A percentile compares a stretch with the other conserved stretches of the same genome.
Conservation (phyloP, 257 asterid species). For the Nicotiana sylvestris region DNA sequence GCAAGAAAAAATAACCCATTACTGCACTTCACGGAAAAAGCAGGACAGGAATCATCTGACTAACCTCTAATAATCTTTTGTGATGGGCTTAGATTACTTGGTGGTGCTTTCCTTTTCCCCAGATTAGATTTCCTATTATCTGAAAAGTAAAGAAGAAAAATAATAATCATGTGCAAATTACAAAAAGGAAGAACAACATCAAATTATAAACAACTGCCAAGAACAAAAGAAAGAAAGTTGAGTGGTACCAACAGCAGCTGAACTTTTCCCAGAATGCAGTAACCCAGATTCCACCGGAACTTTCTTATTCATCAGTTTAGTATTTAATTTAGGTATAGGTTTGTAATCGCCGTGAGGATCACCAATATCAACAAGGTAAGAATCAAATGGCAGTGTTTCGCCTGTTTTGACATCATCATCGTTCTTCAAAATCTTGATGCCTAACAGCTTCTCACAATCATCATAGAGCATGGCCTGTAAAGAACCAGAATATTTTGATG, state of each 20-base stretch:
- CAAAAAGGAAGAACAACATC: neutral
- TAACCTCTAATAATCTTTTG: constrained; percentile 74
- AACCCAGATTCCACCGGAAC: constrained; percentile 26
- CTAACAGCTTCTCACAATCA: constrained; percentile 65
- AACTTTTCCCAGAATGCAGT: constrained; percentile 27
- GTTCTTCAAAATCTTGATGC: constrained; percentile 63
- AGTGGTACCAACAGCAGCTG: constrained; percentile 31
- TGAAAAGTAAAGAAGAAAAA: constrained; percentile 18
- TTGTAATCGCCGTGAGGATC: constrained; percentile 50
- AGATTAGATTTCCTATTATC: constrained; percentile 46
- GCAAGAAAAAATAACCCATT: neutral
- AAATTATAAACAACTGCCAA: neutral
- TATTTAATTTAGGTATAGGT: constrained; percentile 23
- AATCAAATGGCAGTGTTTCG: constrained; percentile 54
- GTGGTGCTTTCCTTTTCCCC: constrained; percentile 33
- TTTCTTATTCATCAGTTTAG: constrained; percentile 29
- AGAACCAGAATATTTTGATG: neutral
- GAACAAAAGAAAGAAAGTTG: constrained; percentile 14
- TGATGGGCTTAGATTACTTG: constrained; percentile 67
- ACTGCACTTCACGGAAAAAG: constrained; percentile 9
- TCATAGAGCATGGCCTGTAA: constrained; percentile 70
- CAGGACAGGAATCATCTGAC: constrained; percentile 13
- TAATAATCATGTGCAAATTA: constrained; percentile 4
- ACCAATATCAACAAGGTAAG: constrained; percentile 75
- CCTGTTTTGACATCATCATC: constrained; percentile 60